phyloP scores from a whole-genome alignment of 305 asterid species.

The Fraxinus velutina region DNA sequence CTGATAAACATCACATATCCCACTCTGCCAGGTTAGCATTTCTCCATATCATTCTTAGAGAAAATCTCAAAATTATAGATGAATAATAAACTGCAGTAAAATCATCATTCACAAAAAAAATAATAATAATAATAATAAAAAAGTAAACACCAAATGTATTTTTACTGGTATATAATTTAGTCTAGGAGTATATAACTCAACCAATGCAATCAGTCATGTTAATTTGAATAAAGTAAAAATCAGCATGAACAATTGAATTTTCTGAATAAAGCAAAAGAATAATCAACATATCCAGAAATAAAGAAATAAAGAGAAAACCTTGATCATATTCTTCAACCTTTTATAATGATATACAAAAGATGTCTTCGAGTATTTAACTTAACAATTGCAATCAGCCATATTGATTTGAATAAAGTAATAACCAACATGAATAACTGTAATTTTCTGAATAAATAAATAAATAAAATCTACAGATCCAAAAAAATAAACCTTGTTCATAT shows the following conservation, averaged over 20 bases:
- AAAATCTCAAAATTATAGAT: neutral
- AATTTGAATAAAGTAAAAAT: conserved; percentile 34
- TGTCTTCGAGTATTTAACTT: neutral
- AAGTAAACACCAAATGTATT: conserved; percentile 7
- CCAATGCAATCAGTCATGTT: neutral
- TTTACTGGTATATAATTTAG: conserved; percentile 1
- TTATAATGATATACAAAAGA: conserved; percentile 18
- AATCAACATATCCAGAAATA: neutral
- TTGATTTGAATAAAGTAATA: neutral
- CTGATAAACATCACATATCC: conserved; percentile 9
- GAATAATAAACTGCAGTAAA: neutral
- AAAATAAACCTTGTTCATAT: conserved; percentile 76
- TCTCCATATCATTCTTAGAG: neutral
- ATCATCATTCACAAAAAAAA: conserved; percentile 7
- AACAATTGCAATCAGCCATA: neutral
- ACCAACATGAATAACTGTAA: neutral
- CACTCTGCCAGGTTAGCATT: neutral
- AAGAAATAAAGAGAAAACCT: conserved; percentile 40
- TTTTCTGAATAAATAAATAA: neutral
- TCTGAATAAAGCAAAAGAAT: neutral
- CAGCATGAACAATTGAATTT: conserved; percentile 15
- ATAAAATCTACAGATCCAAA: neutral
- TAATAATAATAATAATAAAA: no score
- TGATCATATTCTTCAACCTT: conserved; percentile 90
- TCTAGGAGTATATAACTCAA: neutral